Evolutionary conservation across 2,329 filamentous ascomycete species (phyloP).

Genomic region (Cryphonectria nitschkei): DNA sequence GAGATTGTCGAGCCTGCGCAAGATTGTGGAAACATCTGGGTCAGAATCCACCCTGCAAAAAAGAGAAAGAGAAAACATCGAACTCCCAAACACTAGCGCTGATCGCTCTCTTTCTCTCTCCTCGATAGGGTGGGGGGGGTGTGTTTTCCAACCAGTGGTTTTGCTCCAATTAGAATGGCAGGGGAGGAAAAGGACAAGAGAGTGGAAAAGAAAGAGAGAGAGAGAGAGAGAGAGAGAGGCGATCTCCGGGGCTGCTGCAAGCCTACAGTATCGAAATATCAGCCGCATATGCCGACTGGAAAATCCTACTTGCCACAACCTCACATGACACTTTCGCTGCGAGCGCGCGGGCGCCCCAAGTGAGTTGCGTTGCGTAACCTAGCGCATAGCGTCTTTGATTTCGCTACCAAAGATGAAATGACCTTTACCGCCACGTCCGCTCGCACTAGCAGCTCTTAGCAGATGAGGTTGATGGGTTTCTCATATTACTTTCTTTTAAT

Average conservation of each 20-base stretch:
- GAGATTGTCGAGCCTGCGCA: background rate
- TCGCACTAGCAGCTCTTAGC: background rate
- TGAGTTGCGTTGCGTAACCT: background rate
- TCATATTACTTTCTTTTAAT: background rate
- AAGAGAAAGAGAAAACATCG: background rate
- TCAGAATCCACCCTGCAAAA: background rate
- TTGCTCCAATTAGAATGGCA: background rate
- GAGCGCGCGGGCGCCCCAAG: background rate
- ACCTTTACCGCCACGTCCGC: constrained; percentile 1
- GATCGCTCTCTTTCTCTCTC: too few relatives aligned
- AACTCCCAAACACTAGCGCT: too few relatives aligned
- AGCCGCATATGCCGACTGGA: constrained; percentile 23
- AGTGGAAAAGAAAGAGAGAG: background rate
- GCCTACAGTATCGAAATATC: constrained; percentile 4
- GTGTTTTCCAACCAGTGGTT: background rate
- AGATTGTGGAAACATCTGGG: too few relatives aligned
- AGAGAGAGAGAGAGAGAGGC: background rate
- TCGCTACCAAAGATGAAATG: background rate
- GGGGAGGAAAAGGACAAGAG: too few relatives aligned
- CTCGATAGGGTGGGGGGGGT: background rate
- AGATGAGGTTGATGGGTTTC: background rate
- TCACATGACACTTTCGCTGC: constrained; percentile 19
- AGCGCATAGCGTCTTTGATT: constrained; percentile 5
- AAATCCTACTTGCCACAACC: constrained; percentile 4
- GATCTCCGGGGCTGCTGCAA: background rate